Base-by-base conservation (phyloP, 805 yeast species). In the Ogataea allantospora region DNA sequence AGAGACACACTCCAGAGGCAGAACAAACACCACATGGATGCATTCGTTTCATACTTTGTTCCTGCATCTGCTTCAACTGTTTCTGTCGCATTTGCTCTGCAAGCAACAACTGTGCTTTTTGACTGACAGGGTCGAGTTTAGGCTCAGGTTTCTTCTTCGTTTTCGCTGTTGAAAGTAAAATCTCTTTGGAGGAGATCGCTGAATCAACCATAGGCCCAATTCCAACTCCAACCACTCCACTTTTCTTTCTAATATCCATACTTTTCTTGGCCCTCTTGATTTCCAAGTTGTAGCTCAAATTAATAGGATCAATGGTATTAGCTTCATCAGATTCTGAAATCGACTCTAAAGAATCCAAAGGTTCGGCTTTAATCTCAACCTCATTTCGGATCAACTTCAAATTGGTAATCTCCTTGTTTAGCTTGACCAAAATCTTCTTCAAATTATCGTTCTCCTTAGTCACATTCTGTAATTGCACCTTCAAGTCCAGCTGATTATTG, bases 371-470 rank as follows among this genome's bases (percentile, higher is more conserved):
- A 27, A 21, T 27, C 9, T 37, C 43, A 19, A 33, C 38, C 15
- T 54, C 58, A 21, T 36, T 38, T 33, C 53, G 58, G 16, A 47
- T 44, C 32, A 59, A 25, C 35, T 54, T 52, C 37, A 64, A 43
- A 26, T 50, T 50, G 23, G 54, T 63, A 26, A 70, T 68, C 46
- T 70, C 75, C 33, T 53, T 50, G 42, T 67, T 66, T 18, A 70
- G 46, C 42, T 68, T 66, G 3, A 54, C 55, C 6, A 70, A 54
- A 3, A 70, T 66, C 31, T 62, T 66, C 43, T 68, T 67, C 41
- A 70, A 52, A 42, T 68, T 69, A 35, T 62, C 67, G 46, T 70
- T 70, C 50, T 70, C 75, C 36, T 64, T 62, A 2, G 68, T 59
- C 6, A 70, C 71, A 28, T 54, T 56, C 34, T 66, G 69, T n/a